Base-by-base conservation (phyloP, 1,284 basidiomycete genomes). In the Naganishia albida region DNA sequence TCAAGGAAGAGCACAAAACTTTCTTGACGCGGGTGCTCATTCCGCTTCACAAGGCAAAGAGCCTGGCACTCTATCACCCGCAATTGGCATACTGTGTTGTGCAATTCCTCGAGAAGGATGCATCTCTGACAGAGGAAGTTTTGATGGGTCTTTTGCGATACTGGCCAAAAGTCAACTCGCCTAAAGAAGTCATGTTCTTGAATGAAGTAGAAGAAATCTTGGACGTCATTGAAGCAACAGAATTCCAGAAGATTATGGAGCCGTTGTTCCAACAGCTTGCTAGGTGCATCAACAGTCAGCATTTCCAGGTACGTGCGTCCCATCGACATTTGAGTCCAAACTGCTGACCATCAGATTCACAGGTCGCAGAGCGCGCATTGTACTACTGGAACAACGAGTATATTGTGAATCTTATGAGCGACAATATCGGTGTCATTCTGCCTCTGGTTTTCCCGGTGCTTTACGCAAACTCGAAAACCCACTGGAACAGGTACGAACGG, bases 141-240 rank as follows among this genome's bases (percentile, higher is more conserved):
- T 88, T 99, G 77, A 82, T 95, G 63, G 96, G 96, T 20, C 83
- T 99, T 23, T 84, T 99, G 75, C 90, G 91, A 75, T 99, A 87
- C 81, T 99, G 96, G 96, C 96, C 96, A 50, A 99, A 99, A 80
- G 95, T 99, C 73, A 99, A 99, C 80, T 95, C 92, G 53, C 94
- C 93, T n/a, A 99, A 99, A 81, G 96, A 99, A 78, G 96, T 99
- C 80, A 99, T 99, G 96, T 99, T 93, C 83, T 83, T 99, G 70
- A 99, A 98, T 81, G 96, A 99, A 82, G 93, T 99, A 66, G 96
- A 99, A 80, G 96, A 99, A 82, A 92, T 99, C 20, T 82, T 99
- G 68, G 96, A 99, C 78, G 96, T 99, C 64, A 98, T 98, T 72
- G 95, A 99, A 78, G 92, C 93, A 8, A 85, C 84, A 67, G 95